phyloP scores from a whole-genome alignment of 306 rosid species.

The Inga oerstediana region DNA sequence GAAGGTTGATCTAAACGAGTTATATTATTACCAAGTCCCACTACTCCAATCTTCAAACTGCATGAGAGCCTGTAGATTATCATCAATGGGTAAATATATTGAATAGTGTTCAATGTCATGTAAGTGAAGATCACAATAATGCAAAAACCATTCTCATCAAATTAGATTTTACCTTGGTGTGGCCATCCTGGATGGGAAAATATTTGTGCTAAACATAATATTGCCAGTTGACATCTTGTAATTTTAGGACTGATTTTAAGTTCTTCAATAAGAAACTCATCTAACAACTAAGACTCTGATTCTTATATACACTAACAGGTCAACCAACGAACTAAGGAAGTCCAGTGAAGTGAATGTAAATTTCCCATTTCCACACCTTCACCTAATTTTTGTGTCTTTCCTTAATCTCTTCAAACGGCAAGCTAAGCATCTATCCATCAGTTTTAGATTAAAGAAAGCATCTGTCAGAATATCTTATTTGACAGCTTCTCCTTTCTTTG shows the following conservation, averaged over 20 bases:
- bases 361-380: constrained; percentile 46
- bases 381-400: constrained; percentile 35
- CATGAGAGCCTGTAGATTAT: constrained; percentile 38
- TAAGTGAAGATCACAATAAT: neutral
- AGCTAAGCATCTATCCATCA: neutral
- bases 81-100: constrained; percentile 4
- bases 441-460: neutral
- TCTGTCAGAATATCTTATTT: too few species aligned
- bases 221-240: constrained; percentile 38
- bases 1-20: constrained; percentile 13
- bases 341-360: neutral
- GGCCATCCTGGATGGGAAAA: constrained; percentile 44
- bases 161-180: constrained; percentile 47
- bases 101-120: neutral
- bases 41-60: constrained; percentile 46
- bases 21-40: constrained; percentile 47
- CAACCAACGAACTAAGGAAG: constrained; percentile 20
- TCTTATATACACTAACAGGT: constrained; percentile 26
- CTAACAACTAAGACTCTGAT: neutral
- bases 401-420: neutral
- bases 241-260: constrained; percentile 27
- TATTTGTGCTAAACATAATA: constrained; percentile 32
- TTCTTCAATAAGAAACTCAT: constrained; percentile 2
- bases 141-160: neutral
- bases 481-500: neutral